A percentile compares a stretch with the other conserved stretches of the same genome.
Conservation (phyloP, 208 protist genomes). For the Trypanosoma rangeli region DNA sequence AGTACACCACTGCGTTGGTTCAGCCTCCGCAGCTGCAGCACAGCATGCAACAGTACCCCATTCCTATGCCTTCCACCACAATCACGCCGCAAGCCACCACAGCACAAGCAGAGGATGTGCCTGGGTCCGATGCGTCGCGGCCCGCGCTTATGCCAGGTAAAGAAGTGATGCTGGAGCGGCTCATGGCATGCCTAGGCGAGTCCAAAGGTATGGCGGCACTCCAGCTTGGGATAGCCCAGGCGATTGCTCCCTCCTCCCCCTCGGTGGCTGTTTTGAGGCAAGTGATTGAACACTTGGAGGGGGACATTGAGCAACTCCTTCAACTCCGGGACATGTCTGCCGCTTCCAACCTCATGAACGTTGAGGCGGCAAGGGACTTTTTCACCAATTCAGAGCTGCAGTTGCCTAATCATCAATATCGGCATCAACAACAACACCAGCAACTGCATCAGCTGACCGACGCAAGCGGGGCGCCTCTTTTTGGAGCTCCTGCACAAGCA, state of each 20-base stretch:
- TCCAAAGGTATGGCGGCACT: constrained; percentile 18
- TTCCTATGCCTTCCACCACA: not conserved
- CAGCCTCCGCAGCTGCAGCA: not conserved
- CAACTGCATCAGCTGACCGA: constrained; percentile 3
- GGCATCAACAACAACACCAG: constrained; percentile 6
- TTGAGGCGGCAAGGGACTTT: not conserved
- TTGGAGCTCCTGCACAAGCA: not conserved
- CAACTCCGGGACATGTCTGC: not conserved
- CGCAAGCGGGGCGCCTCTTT: constrained; percentile 2
- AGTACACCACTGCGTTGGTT: not conserved
- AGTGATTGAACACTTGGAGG: constrained; percentile 11
- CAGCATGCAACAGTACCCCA: constrained; percentile 2
- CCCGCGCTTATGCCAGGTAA: not conserved
- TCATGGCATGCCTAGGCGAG: constrained; percentile 16
- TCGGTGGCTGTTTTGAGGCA: constrained; percentile 3
- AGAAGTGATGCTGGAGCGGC: constrained; percentile 9
- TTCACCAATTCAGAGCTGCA: not conserved
- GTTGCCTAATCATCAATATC: constrained; percentile 1
- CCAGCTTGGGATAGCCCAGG: constrained; percentile 6
- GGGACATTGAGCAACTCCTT: constrained; percentile 9
- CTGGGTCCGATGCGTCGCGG: not conserved
- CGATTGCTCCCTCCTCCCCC: not conserved
- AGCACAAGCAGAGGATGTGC: not conserved
- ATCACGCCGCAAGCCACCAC: not conserved
- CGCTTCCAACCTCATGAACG: not conserved